Evolutionary conservation across 805 yeast species (phyloP).

Genomic region (Candida anglica): DNA sequence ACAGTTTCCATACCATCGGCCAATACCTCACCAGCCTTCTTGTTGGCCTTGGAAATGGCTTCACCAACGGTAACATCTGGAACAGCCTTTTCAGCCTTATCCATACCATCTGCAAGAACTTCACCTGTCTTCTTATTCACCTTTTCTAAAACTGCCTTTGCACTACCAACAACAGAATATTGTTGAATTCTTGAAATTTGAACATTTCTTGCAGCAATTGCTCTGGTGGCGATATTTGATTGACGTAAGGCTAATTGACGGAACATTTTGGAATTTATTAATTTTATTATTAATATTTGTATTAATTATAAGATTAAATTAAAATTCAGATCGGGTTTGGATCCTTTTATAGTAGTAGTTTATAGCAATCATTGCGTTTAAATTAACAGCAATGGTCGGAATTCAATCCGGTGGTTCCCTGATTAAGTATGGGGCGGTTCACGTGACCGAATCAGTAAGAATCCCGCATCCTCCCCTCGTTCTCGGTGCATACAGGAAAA

Average conservation of each 20-base stretch:
- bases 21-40: conserved; percentile 26
- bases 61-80: conserved; percentile 13
- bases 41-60: conserved; percentile 23
- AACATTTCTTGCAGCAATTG: neutral
- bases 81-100: conserved; percentile 27
- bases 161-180: conserved; percentile 26
- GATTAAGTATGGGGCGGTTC: too few species aligned
- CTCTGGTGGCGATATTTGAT: neutral
- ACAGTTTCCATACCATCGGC: conserved; percentile 29
- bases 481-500: too few species aligned
- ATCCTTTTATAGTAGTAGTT: neutral
- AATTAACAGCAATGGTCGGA: too few species aligned
- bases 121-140: conserved; percentile 38
- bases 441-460: too few species aligned
- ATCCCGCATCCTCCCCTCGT: too few species aligned
- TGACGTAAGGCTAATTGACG: conserved; percentile 2
- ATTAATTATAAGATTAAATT: neutral
- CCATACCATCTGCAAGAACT: conserved; percentile 36
- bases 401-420: too few species aligned
- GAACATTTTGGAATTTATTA: neutral
- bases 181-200: conserved; percentile 2
- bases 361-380: conserved; percentile 1
- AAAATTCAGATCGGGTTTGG: neutral
- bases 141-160: conserved; percentile 30
- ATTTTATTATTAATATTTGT: too few species aligned